Evolutionary conservation across 2,329 filamentous ascomycete species (phyloP).

Genomic region (Podosphaera aphanis): DNA sequence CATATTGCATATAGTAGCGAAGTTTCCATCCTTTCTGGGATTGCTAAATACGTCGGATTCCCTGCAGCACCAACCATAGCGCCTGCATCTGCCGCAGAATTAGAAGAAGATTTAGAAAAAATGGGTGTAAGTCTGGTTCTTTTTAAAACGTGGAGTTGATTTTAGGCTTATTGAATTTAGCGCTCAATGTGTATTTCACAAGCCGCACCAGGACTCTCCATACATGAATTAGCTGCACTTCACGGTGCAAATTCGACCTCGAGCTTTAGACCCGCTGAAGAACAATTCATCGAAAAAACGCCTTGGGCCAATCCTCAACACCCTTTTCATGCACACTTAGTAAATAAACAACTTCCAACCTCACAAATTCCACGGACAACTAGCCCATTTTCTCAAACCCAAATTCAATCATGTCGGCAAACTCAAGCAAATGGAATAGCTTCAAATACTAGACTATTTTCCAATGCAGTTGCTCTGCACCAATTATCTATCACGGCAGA

Average conservation of each 20-base stretch:
- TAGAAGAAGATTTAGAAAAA: slow-evolving; percentile 69
- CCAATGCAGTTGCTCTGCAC: slow-evolving; percentile 10
- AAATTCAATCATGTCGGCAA: slow-evolving; percentile 17
- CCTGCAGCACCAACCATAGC: slow-evolving; percentile 75
- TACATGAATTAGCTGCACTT: slow-evolving; percentile 16
- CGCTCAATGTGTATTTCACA: slow-evolving; percentile 12
- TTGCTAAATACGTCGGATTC: slow-evolving; percentile 90
- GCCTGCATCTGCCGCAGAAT: slow-evolving; percentile 44
- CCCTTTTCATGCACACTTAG: slow-evolving; percentile 31
- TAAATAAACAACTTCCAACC: slow-evolving; percentile 19
- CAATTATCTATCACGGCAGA: slow-evolving; percentile 10
- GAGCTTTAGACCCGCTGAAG: slow-evolving; percentile 38
- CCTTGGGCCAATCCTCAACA: slow-evolving; percentile 84
- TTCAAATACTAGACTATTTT: slow-evolving; percentile 16
- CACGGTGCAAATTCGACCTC: slow-evolving; percentile 14
- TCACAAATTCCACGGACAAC: slow-evolving; percentile 18
- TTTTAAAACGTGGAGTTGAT: background rate
- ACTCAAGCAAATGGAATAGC: slow-evolving; percentile 16
- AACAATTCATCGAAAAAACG: slow-evolving; percentile 72
- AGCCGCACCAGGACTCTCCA: slow-evolving; percentile 7
- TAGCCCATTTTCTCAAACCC: slow-evolving; percentile 14
- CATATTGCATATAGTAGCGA: slow-evolving; percentile 87
- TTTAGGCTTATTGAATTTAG: slow-evolving; percentile 7
- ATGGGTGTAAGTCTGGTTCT: slow-evolving; percentile 48
- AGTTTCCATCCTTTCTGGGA: slow-evolving; percentile 69